Conservation (phyloP, 2,329 filamentous ascomycete species). For the Sporothrix globosa region DNA sequence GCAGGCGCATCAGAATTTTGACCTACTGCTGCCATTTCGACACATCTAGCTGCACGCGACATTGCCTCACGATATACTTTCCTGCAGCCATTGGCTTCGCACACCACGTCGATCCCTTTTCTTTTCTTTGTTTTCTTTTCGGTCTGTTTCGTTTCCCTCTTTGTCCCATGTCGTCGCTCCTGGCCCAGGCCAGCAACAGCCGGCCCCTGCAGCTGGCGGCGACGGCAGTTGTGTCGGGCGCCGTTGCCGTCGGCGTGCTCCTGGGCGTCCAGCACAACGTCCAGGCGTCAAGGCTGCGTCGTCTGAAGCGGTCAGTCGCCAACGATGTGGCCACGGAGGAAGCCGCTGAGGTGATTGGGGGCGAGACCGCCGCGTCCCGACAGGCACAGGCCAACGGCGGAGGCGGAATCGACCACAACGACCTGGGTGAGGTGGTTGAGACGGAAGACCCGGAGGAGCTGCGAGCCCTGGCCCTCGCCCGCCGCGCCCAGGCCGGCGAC, state of each 20-base stretch:
- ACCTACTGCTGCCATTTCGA: background rate
- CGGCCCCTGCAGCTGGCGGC: conserved; percentile 66
- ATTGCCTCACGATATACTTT: background rate
- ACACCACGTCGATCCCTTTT: background rate
- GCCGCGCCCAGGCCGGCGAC: conserved; percentile 63
- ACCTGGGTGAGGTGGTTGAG: conserved; percentile 48
- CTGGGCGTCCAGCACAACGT: conserved; percentile 65
- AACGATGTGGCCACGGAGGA: conserved; percentile 41
- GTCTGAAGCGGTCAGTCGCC: conserved; percentile 63
- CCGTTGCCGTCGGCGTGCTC: conserved; percentile 62
- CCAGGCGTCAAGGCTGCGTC: conserved; percentile 56
- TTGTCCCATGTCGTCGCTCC: conserved; percentile 45
- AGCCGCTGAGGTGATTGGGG: conserved; percentile 20
- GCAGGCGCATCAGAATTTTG: conserved; percentile 12
- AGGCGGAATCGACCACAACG: background rate
- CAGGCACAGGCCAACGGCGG: background rate
- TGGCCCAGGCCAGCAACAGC: conserved; percentile 51
- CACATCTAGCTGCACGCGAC: background rate
- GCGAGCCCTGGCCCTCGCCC: conserved; percentile 61
- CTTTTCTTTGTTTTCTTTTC: background rate
- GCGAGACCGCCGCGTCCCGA: background rate
- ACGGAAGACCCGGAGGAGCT: conserved; percentile 65
- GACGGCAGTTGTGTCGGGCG: conserved; percentile 69
- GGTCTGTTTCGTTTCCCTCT: too few relatives aligned
- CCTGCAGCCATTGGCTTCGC: conserved; percentile 8